A percentile compares a stretch with the other conserved stretches of the same genome.
phyloP scores from a whole-genome alignment of 176 grass and related monocot genomes.

The Calamus simplicifolius region DNA sequence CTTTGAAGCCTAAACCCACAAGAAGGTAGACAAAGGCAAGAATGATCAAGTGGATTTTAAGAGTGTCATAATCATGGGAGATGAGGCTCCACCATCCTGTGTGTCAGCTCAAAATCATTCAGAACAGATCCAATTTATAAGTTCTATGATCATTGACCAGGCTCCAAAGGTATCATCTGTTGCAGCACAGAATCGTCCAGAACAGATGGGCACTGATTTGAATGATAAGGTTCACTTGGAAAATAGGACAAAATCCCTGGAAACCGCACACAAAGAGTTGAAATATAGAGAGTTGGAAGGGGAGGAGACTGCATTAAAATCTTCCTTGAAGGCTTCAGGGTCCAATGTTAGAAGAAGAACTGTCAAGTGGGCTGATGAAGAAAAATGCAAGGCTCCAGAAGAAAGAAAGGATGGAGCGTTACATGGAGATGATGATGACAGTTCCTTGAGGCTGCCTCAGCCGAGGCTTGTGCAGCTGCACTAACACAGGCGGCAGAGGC shows the following conservation, averaged over 20 bases:
- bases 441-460: conserved; percentile 54
- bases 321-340: conserved; percentile 49
- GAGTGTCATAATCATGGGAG: conserved; percentile 31
- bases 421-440: conserved; percentile 27
- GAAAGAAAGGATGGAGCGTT: conserved; percentile 29
- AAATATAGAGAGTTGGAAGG: conserved; percentile 3
- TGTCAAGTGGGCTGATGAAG: conserved; percentile 70
- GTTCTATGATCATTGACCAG: neutral
- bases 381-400: conserved; percentile 6
- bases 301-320: conserved; percentile 37
- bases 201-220: conserved; percentile 20
- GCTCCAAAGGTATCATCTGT: conserved; percentile 14
- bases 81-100: conserved; percentile 14
- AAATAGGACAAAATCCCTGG: conserved; percentile 9
- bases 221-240: conserved; percentile 21
- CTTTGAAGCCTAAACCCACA: conserved; percentile 32
- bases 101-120: neutral
- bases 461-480: conserved; percentile 74
- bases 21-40: conserved; percentile 18
- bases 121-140: neutral
- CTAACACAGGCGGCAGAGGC: conserved; percentile 57
- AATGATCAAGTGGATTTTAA: conserved; percentile 23
- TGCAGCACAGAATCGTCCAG: conserved; percentile 10
- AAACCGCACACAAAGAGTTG: neutral
- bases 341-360: conserved; percentile 39